phyloP scores from a whole-genome alignment of 768 basidiomycete species.

The Termitomyces sp. region DNA sequence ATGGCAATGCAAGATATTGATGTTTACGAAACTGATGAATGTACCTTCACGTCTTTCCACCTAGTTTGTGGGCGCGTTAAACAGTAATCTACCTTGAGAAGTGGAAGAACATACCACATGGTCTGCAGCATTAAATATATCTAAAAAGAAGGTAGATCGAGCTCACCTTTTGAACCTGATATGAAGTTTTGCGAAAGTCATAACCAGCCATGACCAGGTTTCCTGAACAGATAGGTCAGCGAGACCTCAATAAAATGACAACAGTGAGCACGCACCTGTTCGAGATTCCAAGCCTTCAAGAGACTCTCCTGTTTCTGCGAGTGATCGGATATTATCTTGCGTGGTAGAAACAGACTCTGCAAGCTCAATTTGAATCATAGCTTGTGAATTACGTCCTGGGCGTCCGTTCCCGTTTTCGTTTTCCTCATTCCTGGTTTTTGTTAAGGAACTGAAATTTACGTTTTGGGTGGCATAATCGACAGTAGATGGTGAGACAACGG shows the following conservation, averaged over 20 bases:
- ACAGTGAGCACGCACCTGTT: conserved; percentile 75
- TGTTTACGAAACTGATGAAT: conserved; percentile 2
- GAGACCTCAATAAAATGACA: not conserved
- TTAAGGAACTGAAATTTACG: not conserved
- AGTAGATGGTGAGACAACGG: not conserved
- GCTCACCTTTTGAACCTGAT: conserved; percentile 88
- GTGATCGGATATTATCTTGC: conserved; percentile 94
- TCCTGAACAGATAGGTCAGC: conserved; percentile 42
- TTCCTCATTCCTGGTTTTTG: not conserved
- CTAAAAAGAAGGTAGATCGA: not conserved
- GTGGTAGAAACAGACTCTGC: conserved; percentile 95
- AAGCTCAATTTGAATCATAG: conserved; percentile 88
- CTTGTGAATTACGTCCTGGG: conserved; percentile 16
- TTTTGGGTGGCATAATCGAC: not conserved
- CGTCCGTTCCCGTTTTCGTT: not conserved
- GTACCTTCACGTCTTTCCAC: conserved; percentile 98
- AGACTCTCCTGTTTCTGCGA: conserved; percentile 87
- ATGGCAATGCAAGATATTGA: not conserved
- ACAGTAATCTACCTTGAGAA: not conserved
- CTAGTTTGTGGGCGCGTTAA: conserved; percentile 28
- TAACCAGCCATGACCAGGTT: conserved; percentile 93
- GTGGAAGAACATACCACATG: conserved; percentile 66
- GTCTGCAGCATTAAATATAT: conserved; percentile 37
- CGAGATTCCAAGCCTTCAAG: conserved; percentile 92
- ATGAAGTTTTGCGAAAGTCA: conserved; percentile 93